Evolutionary conservation across 805 yeast species (phyloP).

Genomic region (Cyberlindnera mycetangii): DNA sequence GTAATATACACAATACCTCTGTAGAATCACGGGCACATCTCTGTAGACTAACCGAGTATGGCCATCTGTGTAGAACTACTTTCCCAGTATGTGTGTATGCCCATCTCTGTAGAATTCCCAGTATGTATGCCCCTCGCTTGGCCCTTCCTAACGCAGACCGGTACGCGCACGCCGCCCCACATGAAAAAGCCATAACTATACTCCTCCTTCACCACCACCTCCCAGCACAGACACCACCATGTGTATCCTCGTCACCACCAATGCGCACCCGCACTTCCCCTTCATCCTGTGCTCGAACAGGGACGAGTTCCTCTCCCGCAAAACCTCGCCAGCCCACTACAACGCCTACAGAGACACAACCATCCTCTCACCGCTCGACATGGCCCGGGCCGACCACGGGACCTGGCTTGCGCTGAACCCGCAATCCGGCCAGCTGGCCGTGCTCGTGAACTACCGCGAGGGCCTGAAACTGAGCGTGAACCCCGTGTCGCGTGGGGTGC

Average conservation of each 20-base stretch:
- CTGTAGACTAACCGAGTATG: too few species aligned
- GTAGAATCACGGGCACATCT: too few species aligned
- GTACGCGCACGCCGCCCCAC: too few species aligned
- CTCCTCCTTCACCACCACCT: not conserved
- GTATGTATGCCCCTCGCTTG: too few species aligned
- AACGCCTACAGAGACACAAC: constrained; percentile 30
- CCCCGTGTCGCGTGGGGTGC: constrained; percentile 42
- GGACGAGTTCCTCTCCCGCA: constrained; percentile 78
- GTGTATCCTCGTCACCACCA: constrained; percentile 78
- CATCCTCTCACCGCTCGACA: constrained; percentile 68
- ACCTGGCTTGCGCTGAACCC: constrained; percentile 83
- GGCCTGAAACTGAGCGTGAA: constrained; percentile 24
- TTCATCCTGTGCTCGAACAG: constrained; percentile 77
- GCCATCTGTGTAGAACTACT: too few species aligned
- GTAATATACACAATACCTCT: too few species aligned
- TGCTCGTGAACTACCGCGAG: constrained; percentile 74
- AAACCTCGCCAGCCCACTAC: constrained; percentile 57
- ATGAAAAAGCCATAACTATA: too few species aligned
- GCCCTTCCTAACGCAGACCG: too few species aligned
- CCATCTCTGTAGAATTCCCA: too few species aligned
- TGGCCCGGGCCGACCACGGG: constrained; percentile 72
- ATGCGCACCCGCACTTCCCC: constrained; percentile 70
- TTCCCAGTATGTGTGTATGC: too few species aligned
- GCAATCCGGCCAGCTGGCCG: constrained; percentile 57
- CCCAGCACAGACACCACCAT: constrained; percentile 34